Percentiles rank a stretch among this genome's conserved stretches.
Evolutionary conservation across 441 rosid genomes (phyloP).

Genomic region (Pelargonium myrrhifolium): DNA sequence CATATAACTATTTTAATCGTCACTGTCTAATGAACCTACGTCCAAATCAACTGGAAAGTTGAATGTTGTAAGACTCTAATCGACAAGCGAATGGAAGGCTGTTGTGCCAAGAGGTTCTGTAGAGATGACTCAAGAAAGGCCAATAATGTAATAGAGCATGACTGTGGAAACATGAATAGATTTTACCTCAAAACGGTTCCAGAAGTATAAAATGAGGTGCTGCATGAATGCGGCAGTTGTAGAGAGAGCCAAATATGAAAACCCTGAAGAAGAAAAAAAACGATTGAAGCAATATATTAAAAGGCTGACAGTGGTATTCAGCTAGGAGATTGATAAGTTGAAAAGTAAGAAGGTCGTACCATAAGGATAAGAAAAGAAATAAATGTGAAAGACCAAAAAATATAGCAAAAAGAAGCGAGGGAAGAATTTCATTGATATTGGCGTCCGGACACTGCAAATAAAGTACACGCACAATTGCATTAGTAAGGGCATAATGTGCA

Average conservation of each 20-base stretch:
- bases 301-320: not conserved
- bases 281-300: not conserved
- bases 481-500: slow-evolving; percentile 9
- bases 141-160: not conserved
- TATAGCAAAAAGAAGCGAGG: slow-evolving; percentile 95
- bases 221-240: slow-evolving; percentile 91
- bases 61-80: too few relatives aligned
- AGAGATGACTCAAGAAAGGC: too few relatives aligned
- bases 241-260: slow-evolving; percentile 82
- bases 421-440: slow-evolving; percentile 97
- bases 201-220: slow-evolving; percentile 86
- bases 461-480: slow-evolving; percentile 18
- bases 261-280: slow-evolving; percentile 41
- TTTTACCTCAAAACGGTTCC: slow-evolving; percentile 94
- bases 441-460: slow-evolving; percentile 82
- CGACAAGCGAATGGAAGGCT: too few relatives aligned
- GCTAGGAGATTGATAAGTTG: not conserved
- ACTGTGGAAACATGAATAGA: not conserved
- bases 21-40: too few relatives aligned
- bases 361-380: slow-evolving; percentile 85
- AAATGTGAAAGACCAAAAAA: slow-evolving; percentile 93
- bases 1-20: too few relatives aligned
- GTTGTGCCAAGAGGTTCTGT: too few relatives aligned
- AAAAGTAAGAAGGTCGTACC: slow-evolving; percentile 38
- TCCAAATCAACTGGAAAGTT: too few relatives aligned